phyloP scores from a whole-genome alignment of 176 grass and related monocot genomes.

The Typha latifolia region DNA sequence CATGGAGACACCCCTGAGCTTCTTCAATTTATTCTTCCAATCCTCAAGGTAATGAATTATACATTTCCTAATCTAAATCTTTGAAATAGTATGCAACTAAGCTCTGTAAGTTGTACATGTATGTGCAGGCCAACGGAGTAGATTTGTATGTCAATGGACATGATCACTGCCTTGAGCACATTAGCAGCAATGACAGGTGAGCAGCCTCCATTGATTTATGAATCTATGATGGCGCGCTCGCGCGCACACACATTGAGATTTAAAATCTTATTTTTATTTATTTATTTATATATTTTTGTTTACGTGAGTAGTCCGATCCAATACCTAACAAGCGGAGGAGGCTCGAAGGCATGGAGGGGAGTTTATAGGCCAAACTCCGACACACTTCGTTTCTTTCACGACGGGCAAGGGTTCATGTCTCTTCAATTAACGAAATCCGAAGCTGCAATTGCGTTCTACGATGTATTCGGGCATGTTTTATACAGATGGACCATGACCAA shows the following conservation, averaged over 20 bases:
- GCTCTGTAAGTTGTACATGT: background rate
- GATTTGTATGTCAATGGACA: slow-evolving; percentile 86
- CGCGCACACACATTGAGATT: background rate
- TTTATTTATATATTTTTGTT: background rate
- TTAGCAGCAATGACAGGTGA: slow-evolving; percentile 81
- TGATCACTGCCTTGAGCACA: slow-evolving; percentile 92
- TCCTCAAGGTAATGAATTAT: slow-evolving; percentile 48
- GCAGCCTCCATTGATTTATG: background rate
- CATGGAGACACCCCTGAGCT: slow-evolving; percentile 82
- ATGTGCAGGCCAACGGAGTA: slow-evolving; percentile 30
- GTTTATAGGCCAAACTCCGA: slow-evolving; percentile 48
- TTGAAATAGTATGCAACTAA: background rate
- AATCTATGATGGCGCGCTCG: background rate
- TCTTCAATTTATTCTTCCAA: slow-evolving; percentile 54
- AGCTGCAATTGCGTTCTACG: slow-evolving; percentile 56
- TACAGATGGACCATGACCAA: slow-evolving; percentile 48
- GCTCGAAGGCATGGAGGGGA: slow-evolving; percentile 83
- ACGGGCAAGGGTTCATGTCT: slow-evolving; percentile 89
- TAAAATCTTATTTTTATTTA: slow-evolving; percentile 3
- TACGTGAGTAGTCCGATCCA: slow-evolving; percentile 48
- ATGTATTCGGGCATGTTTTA: slow-evolving; percentile 39
- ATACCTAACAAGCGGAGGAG: slow-evolving; percentile 79
- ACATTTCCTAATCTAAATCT: background rate
- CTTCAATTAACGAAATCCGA: slow-evolving; percentile 41
- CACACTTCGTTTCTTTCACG: slow-evolving; percentile 71